Conservation (phyloP, 805 yeast genomes). For the Candida quercuum region DNA sequence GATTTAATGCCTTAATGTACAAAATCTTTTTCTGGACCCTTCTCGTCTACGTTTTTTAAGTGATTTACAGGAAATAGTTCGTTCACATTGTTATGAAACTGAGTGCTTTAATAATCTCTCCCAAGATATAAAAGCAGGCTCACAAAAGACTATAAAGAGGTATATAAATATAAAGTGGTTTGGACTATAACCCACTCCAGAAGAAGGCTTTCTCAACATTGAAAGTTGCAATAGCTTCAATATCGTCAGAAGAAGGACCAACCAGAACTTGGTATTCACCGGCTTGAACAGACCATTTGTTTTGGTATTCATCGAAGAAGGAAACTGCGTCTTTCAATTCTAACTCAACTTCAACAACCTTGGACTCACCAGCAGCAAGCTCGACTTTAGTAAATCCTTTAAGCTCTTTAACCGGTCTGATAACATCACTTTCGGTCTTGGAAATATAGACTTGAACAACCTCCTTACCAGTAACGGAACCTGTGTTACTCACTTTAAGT, state of each 20-base stretch:
- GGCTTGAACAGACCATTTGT: slow-evolving; percentile 47
- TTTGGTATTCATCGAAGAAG: slow-evolving; percentile 43
- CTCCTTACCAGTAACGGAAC: slow-evolving; percentile 44
- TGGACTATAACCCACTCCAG: slow-evolving; percentile 23
- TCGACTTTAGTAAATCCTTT: slow-evolving; percentile 50
- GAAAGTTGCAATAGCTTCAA: slow-evolving; percentile 20
- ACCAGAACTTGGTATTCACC: slow-evolving; percentile 29
- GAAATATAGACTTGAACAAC: slow-evolving; percentile 50
- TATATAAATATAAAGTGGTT: too few species aligned
- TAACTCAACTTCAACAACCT: slow-evolving; percentile 31
- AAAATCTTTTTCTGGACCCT: neutral
- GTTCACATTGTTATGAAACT: too few species aligned
- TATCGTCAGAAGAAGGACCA: slow-evolving; percentile 33
- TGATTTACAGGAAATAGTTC: too few species aligned
- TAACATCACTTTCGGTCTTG: slow-evolving; percentile 26
- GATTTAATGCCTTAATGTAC: too few species aligned
- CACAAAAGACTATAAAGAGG: too few species aligned
- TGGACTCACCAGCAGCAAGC: slow-evolving; percentile 39
- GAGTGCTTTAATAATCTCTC: too few species aligned
- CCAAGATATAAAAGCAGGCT: too few species aligned
- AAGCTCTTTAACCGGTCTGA: slow-evolving; percentile 55
- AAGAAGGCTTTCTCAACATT: slow-evolving; percentile 16
- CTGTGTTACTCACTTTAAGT: slow-evolving; percentile 43
- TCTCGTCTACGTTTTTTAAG: too few species aligned
- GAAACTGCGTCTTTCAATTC: slow-evolving; percentile 46